phyloP scores from a whole-genome alignment of 2,329 filamentous ascomycete species.

The Penicillium crustosum region DNA sequence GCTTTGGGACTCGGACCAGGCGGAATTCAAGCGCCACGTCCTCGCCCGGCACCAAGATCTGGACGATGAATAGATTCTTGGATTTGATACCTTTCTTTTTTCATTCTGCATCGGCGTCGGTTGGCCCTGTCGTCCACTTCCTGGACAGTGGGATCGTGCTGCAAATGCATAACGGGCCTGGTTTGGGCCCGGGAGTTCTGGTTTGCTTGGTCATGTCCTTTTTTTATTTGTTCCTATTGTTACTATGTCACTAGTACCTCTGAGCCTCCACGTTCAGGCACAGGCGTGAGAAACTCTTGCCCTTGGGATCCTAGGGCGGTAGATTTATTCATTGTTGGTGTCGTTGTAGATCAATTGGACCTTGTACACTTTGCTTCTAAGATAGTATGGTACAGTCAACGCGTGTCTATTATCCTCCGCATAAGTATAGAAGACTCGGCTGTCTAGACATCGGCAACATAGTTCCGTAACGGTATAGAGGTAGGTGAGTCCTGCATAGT shows the following conservation, averaged over 20 bases:
- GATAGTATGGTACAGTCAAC: neutral
- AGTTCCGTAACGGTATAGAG: neutral
- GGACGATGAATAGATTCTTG: conserved; percentile 43
- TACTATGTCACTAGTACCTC: neutral
- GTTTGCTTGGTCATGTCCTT: conserved; percentile 9
- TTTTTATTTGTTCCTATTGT: conserved; percentile 12
- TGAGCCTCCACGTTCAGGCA: conserved; percentile 13
- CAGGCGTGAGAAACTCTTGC: conserved; percentile 10
- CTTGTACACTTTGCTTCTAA: neutral
- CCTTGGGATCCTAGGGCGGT: neutral
- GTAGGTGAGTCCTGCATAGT: neutral
- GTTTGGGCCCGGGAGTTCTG: conserved; percentile 23
- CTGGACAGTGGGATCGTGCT: conserved; percentile 10
- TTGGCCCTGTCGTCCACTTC: conserved; percentile 6
- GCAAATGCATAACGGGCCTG: conserved; percentile 25
- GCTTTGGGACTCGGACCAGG: conserved; percentile 85
- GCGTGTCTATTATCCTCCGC: neutral
- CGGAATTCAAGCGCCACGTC: conserved; percentile 80
- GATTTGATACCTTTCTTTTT: conserved; percentile 4
- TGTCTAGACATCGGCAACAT: neutral
- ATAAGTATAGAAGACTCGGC: neutral
- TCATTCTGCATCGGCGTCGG: conserved; percentile 21
- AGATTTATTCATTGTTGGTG: neutral
- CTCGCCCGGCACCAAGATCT: conserved; percentile 62
- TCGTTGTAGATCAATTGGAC: neutral